A percentile compares a stretch with the other conserved stretches of the same genome.
These are phyloP conservation scores for Solanum bukasovii DNA, from an alignment of 257 asterid species.

Conservation along the genomic window DNA sequence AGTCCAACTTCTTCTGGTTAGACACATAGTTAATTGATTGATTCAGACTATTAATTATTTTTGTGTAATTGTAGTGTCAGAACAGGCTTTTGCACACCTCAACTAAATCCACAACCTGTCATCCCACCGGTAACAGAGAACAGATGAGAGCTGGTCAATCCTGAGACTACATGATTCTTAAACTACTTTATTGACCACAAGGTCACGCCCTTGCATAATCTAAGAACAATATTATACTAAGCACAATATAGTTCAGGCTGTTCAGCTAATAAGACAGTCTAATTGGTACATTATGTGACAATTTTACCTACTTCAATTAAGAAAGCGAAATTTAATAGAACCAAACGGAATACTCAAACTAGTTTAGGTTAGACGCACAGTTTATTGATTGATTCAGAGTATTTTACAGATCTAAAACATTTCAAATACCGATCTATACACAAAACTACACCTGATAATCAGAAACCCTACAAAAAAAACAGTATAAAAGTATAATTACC, in stretches of 20 bases:
- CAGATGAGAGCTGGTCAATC: neutral
- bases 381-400: neutral
- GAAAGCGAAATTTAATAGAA: neutral
- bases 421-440: neutral
- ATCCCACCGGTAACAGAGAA: neutral
- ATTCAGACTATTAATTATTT: neutral
- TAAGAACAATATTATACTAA: neutral
- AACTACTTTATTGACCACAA: neutral
- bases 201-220: neutral
- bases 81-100: neutral
- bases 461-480: neutral
- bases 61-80: neutral
- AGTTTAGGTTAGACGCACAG: neutral
- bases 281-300: neutral
- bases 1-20: neutral
- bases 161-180: neutral
- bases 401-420: neutral
- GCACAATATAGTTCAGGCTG: neutral
- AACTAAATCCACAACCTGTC: neutral
- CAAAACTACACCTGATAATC: neutral
- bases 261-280: neutral
- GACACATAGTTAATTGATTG: neutral
- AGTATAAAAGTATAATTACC: slow-evolving; percentile 10
- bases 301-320: neutral
- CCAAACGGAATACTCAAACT: neutral